phyloP scores from a whole-genome alignment of 106 monocot species.

The Acanthochlamys bracteata region DNA sequence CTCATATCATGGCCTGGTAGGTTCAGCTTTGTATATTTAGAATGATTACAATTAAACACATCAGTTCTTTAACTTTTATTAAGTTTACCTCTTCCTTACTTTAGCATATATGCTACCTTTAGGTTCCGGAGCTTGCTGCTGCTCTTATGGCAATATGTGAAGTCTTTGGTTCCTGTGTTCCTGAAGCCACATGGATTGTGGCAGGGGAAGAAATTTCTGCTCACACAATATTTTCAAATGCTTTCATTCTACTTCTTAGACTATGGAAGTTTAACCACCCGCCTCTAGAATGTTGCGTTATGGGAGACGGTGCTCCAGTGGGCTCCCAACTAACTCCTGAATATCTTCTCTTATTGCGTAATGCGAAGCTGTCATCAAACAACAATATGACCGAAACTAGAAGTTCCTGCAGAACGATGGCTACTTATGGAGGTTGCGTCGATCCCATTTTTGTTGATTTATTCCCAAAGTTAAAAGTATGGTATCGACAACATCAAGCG shows the following conservation, averaged over 20 bases:
- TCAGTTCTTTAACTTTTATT: not conserved
- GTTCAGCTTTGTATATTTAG: not conserved
- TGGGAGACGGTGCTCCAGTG: conserved; percentile 93
- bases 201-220: conserved; percentile 62
- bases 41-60: not conserved
- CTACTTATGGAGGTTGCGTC: conserved; percentile 6
- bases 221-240: conserved; percentile 85
- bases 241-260: conserved; percentile 86
- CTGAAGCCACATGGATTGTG: conserved; percentile 51
- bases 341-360: conserved; percentile 74
- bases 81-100: too few species aligned
- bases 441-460: conserved; percentile 83
- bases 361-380: conserved; percentile 35
- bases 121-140: conserved; percentile 97
- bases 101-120: conserved; percentile 11
- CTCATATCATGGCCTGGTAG: conserved; percentile 95
- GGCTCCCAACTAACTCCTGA: conserved; percentile 89
- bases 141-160: conserved; percentile 93
- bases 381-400: conserved; percentile 15
- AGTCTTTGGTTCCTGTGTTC: conserved; percentile 72
- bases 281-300: conserved; percentile 79
- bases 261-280: conserved; percentile 98
- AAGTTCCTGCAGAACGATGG: conserved; percentile 2
- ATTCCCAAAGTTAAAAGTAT: conserved; percentile 86
- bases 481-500: conserved; percentile 96